Evolutionary conservation across 345 rosid species (phyloP).

Genomic region (Firmiana major): DNA sequence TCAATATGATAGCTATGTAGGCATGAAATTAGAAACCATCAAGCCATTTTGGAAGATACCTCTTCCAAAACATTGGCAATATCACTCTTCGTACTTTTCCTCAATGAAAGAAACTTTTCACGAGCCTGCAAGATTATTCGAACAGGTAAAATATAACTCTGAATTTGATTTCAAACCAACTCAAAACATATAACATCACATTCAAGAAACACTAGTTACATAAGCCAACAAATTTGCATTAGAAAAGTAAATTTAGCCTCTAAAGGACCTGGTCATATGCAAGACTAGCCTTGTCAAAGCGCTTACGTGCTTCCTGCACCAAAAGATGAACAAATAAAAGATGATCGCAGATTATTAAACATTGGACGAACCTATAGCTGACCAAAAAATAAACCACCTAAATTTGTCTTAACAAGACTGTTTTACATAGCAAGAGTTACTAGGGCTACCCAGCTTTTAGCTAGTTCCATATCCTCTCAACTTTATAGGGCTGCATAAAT

Average conservation of each 20-base stretch:
- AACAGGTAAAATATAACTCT: conserved; percentile 1
- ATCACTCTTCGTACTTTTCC: conserved; percentile 83
- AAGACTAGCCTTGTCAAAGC: conserved; percentile 94
- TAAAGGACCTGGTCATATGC: conserved; percentile 84
- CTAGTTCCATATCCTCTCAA: neutral
- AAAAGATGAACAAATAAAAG: neutral
- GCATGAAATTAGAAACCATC: conserved; percentile 5
- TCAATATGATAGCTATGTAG: neutral
- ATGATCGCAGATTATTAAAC: neutral
- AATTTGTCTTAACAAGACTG: neutral
- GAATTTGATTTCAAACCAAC: neutral
- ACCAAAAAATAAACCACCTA: neutral
- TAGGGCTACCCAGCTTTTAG: neutral
- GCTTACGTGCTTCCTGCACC: conserved; percentile 90
- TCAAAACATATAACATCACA: conserved; percentile 5
- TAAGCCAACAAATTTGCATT: conserved; percentile 12
- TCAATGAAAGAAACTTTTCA: conserved; percentile 87
- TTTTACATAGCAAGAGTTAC: neutral
- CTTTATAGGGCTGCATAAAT: neutral
- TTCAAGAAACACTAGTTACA: neutral
- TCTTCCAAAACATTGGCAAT: conserved; percentile 74
- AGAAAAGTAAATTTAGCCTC: neutral
- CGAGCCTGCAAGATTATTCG: conserved; percentile 58
- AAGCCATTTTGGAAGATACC: conserved; percentile 40
- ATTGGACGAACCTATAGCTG: neutral